A percentile compares a stretch with the other conserved stretches of the same genome.
These are phyloP conservation scores for Tetrapyrgos nigripes DNA, from an alignment of 1,284 basidiomycete genomes.

Conservation along the genomic window DNA sequence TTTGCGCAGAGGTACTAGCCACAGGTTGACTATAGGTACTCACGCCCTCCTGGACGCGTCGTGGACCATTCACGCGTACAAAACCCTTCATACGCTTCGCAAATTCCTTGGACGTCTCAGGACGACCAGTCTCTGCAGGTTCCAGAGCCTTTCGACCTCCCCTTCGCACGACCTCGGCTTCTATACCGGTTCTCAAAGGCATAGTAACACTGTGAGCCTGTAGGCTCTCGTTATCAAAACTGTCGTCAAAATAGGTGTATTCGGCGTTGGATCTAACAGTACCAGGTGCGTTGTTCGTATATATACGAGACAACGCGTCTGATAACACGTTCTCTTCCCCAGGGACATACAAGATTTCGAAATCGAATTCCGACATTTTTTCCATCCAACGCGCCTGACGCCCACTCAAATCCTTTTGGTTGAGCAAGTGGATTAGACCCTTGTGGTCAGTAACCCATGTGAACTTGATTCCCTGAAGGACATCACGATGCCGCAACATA, in stretches of 20 bases:
- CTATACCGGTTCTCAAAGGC: conserved; percentile 4
- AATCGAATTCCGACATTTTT: conserved; percentile 22
- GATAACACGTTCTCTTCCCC: conserved; percentile 19
- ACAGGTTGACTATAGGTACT: not conserved
- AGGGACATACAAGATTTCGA: conserved; percentile 19
- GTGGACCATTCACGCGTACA: not conserved
- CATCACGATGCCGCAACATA: conserved; percentile 28
- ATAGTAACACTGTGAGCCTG: not conserved
- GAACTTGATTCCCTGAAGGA: conserved; percentile 31
- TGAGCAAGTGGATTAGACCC: conserved; percentile 27
- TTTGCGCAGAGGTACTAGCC: too few species aligned
- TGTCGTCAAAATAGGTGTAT: conserved; percentile 19
- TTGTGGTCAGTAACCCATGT: conserved; percentile 39
- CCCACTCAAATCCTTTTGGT: conserved; percentile 31
- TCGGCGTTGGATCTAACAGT: conserved; percentile 22
- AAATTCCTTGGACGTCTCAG: conserved; percentile 2
- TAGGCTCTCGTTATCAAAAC: conserved; percentile 1
- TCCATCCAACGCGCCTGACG: conserved; percentile 38
- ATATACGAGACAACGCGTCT: conserved; percentile 21
- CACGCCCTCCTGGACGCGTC: conserved; percentile 5
- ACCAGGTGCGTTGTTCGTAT: conserved; percentile 26
- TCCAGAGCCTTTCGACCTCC: not conserved
- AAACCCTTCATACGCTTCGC: not conserved
- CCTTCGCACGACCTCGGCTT: not conserved
- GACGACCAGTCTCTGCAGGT: not conserved